phyloP scores from a whole-genome alignment of 306 rosid genomes.

The Vigna reflexopilosa region DNA sequence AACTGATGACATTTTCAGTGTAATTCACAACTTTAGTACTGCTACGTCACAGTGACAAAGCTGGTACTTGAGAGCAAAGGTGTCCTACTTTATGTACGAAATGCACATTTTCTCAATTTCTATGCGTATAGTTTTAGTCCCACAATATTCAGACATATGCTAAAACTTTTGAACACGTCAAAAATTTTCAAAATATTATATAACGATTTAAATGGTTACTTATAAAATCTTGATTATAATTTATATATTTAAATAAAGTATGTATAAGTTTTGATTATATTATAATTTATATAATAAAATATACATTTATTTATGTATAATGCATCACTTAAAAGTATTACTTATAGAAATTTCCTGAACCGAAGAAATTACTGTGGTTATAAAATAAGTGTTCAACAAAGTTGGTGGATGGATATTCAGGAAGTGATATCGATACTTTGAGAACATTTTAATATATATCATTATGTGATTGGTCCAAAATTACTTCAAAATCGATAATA shows the following conservation, averaged over 20 bases:
- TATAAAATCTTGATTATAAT: neutral
- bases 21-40: neutral
- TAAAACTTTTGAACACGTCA: no score
- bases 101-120: neutral
- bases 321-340: neutral
- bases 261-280: no score
- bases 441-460: no score
- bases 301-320: neutral
- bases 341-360: neutral
- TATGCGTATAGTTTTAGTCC: neutral
- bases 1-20: neutral
- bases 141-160: no score
- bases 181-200: neutral
- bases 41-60: constrained; percentile 12
- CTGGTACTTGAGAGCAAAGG: neutral
- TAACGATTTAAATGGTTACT: neutral
- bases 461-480: no score
- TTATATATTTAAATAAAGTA: neutral
- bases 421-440: no score
- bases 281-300: neutral
- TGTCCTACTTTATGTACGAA: neutral
- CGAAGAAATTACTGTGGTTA: no score
- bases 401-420: no score
- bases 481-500: no score
- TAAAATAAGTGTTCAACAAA: no score